Conservation (phyloP, 768 basidiomycete species). For the Tulasnella sp. region DNA sequence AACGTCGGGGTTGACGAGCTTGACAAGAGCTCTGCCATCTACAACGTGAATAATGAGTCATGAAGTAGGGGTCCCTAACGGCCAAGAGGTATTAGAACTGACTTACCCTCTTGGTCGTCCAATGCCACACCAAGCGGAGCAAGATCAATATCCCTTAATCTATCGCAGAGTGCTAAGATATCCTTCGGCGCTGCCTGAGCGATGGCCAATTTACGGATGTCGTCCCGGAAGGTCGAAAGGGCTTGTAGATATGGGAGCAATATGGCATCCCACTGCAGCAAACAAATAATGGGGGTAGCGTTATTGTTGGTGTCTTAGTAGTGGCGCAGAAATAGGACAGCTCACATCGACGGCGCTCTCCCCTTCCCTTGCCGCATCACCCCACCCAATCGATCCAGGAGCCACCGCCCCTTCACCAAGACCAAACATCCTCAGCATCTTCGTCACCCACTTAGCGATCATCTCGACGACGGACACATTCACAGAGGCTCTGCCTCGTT, state of each 20-base stretch:
- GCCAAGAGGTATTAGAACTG: background rate
- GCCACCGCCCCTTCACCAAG: constrained; percentile 31
- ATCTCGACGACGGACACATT: constrained; percentile 51
- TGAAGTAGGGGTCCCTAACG: no score
- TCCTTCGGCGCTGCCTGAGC: constrained; percentile 53
- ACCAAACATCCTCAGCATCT: constrained; percentile 39
- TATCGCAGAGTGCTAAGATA: constrained; percentile 79
- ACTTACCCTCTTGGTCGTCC: constrained; percentile 87
- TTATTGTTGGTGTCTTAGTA: background rate
- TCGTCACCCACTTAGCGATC: constrained; percentile 36
- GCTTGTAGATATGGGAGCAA: constrained; percentile 82
- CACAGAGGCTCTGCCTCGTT: constrained; percentile 25
- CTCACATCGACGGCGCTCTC: constrained; percentile 31
- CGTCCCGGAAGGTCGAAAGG: constrained; percentile 85
- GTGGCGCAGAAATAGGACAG: background rate
- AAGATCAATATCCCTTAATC: constrained; percentile 78
- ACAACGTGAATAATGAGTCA: constrained; percentile 1
- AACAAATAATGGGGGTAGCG: background rate
- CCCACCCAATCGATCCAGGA: constrained; percentile 61
- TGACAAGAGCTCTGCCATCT: constrained; percentile 95
- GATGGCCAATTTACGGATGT: constrained; percentile 74
- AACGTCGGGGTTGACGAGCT: constrained; percentile 73
- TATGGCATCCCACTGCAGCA: constrained; percentile 61
- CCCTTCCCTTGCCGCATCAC: constrained; percentile 40
- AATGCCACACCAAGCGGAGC: constrained; percentile 91